phyloP scores from a whole-genome alignment of 1,139 yeast genomes.

The Geotrichum restrictum region DNA sequence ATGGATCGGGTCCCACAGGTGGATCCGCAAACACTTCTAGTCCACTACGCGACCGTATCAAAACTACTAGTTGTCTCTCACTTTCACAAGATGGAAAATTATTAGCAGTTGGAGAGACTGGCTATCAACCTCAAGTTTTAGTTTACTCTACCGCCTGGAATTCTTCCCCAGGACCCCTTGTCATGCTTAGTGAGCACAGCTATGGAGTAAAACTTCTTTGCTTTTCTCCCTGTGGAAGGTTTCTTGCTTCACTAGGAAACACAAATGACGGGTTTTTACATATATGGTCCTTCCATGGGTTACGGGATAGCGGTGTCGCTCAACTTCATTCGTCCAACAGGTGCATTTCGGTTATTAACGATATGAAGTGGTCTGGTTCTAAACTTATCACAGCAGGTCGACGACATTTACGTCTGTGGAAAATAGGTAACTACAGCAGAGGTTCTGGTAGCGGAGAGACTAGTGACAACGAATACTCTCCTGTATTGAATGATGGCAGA shows the following conservation, averaged over 20 bases:
- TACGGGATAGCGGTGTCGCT: conserved; percentile 27
- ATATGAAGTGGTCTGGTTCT: conserved; percentile 52
- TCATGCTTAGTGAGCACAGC: conserved; percentile 55
- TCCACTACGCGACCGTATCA: conserved; percentile 42
- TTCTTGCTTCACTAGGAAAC: conserved; percentile 57
- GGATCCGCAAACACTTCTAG: conserved; percentile 1
- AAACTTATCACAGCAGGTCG: conserved; percentile 53
- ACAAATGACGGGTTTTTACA: conserved; percentile 63
- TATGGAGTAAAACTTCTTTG: conserved; percentile 55
- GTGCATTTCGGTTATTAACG: conserved; percentile 56
- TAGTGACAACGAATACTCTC: conserved; percentile 18
- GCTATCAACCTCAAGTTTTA: conserved; percentile 60
- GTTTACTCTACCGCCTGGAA: conserved; percentile 54
- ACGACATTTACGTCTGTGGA: conserved; percentile 61
- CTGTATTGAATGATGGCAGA: conserved; percentile 25
- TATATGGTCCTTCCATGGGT: conserved; percentile 49
- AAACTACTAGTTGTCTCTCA: conserved; percentile 54
- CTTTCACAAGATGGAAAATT: conserved; percentile 51
- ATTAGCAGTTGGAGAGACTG: conserved; percentile 64
- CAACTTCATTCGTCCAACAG: conserved; percentile 49
- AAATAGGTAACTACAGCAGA: conserved; percentile 27
- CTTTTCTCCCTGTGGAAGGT: conserved; percentile 57
- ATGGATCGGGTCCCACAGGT: not conserved
- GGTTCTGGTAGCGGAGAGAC: conserved; percentile 1
- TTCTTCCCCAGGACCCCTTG: conserved; percentile 48